Base-by-base conservation (phyloP, 2,329 filamentous ascomycete species). In the Orbilia blumenaviensis region DNA sequence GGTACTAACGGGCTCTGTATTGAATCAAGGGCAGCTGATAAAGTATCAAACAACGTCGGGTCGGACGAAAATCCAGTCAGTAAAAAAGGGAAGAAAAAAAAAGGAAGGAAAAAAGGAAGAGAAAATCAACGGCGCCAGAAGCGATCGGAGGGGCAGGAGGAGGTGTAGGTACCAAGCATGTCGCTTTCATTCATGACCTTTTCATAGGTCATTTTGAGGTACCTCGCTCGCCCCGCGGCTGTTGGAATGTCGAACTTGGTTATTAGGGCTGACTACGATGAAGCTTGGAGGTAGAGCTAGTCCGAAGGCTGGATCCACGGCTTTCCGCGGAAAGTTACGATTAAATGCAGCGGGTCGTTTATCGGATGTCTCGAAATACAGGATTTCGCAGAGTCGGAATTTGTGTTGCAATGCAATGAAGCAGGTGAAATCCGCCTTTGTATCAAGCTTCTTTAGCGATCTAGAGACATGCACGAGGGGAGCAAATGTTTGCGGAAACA, bases 1-100 rank as follows among this genome's bases (percentile, higher is more conserved):
- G 64, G 18, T 52, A 68, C 63, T 16, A 75, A 46, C 6, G 71
- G 71, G 36, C 29, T 62, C 50, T 75, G 71, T 62, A 68, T 75
- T 32, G 56, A 62, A 50, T 75, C 44, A 42, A 68, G 56, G 18
- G 36, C 52, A 21, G 52, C 64, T 67, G 41, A n/a, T n/a, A 18
- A 18, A 14, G 32, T 38, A 54, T 8, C 23, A 18, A 56, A n/a
- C 18, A 14, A 66, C 6, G 38, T 25, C 21, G 9, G 41, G 21
- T 46, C 1, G 23, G 60, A 44, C 38, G 42, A 44, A 29, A 23
- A 7, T 36, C 29, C 10, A 23, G 27, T 46, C 10, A 48, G 41
- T 36, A 34, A 34, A 34, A n/a, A 48, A 21, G 14, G n/a, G 18
- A 18, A 44, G 12, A 9, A 12, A 41, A 29, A 23, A 8, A 18